Evolutionary conservation across 768 basidiomycete species (phyloP), one percentile per base, ranked within the genome.

Genomic region (Boletus rubescentipes): DNA sequence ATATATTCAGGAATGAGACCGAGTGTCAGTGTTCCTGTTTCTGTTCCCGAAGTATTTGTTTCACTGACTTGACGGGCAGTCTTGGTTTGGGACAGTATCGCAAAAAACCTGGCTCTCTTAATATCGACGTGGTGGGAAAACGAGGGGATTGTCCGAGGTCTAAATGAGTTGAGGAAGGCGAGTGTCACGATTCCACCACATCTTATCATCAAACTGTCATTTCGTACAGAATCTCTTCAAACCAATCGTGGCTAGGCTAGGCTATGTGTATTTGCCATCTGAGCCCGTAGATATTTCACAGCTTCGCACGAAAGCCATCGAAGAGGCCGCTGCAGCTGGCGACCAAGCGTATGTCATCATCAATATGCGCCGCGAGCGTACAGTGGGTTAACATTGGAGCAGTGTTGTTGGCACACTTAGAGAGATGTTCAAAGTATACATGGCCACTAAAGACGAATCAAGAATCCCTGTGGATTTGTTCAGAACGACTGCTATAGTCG

Each of bases 61-160:
- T 26, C 8, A 20, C 49, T 47, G 11, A 60, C 11, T 16, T 45
- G 44, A 30, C 23, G 34, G 35, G 44, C 61, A 93, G 93, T 85
- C 71, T 77, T 92, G 55, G 91, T 96, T 15, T 94, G 90, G 92
- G 75, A 81, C 45, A 83, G 83, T 51, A 84, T 95, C 43, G 72
- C 78, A 4, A 73, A 75, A 11, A 83, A 78, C 46, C 69, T 98
- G 46, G 61, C 64, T 26, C 68, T 73, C 34, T 69, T 97, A 30
- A 67, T 75, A 10, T 79, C 77, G 8, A 81, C 84, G 3, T 97
- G 93, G 89, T 97, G 91, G 89, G 93, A 96, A 69, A 74, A 92
- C 63, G 74, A 71, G 32, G 77, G 73, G 29, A 74, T 78, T 59
- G 76, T 73, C 34, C 78, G 77, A 35, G 74, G 77, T 43, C 64